Evolutionary conservation across 176 grass and related monocot species (phyloP).

Genomic region (Hsuehochloa calcarea): DNA sequence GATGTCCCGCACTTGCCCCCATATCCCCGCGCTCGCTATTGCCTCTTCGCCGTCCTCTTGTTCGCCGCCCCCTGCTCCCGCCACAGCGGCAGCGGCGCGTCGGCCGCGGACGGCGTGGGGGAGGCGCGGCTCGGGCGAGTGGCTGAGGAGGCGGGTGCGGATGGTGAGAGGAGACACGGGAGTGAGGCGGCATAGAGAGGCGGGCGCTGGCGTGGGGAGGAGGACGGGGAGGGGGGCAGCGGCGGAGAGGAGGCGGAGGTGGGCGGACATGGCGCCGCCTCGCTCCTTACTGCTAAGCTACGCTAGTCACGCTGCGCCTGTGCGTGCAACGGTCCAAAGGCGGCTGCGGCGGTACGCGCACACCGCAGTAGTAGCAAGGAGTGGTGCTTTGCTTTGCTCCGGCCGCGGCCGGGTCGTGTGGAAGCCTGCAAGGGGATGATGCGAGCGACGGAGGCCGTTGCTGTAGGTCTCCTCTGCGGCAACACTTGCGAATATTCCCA

Average conservation of each 20-base stretch:
- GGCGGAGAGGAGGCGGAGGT: constrained; percentile 44
- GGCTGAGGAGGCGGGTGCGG: background rate
- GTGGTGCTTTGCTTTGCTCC: too few relatives aligned
- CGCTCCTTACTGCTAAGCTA: too few relatives aligned
- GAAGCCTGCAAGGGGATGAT: too few relatives aligned
- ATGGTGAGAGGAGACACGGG: background rate
- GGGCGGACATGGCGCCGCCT: constrained; percentile 34
- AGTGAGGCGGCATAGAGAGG: background rate
- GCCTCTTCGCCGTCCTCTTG: background rate
- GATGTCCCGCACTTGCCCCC: constrained; percentile 71
- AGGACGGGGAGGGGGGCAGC: background rate
- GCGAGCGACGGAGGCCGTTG: too few relatives aligned
- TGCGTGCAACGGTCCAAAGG: too few relatives aligned
- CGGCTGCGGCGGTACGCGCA: too few relatives aligned
- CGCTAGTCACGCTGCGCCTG: too few relatives aligned
- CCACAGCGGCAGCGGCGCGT: background rate
- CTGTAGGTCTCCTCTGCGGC: too few relatives aligned
- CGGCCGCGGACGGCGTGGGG: background rate
- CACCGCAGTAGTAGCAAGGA: too few relatives aligned
- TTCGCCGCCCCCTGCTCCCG: background rate
- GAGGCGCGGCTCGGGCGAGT: background rate
- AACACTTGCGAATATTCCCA: too few relatives aligned
- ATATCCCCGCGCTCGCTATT: constrained; percentile 39
- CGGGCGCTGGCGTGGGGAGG: background rate
- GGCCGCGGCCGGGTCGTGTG: too few relatives aligned